Evolutionary conservation across 306 rosid genomes (phyloP).

Genomic region (Comarum palustre): DNA sequence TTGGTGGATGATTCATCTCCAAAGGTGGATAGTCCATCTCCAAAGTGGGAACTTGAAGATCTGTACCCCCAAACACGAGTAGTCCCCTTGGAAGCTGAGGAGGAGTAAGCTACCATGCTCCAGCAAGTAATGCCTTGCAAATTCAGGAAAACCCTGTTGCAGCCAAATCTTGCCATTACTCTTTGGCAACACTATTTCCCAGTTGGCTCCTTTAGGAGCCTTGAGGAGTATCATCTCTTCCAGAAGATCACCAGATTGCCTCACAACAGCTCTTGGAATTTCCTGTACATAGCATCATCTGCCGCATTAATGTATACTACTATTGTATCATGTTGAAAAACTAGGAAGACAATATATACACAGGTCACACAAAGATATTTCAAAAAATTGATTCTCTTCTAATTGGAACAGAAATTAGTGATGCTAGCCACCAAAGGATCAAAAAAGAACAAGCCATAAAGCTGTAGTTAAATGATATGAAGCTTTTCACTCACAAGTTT

Average conservation of each 20-base stretch:
- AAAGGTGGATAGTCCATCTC: constrained; percentile 5
- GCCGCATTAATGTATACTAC: background rate
- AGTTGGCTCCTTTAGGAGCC: background rate
- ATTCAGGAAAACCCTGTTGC: background rate
- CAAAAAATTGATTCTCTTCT: background rate
- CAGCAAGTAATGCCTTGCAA: background rate
- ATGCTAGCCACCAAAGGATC: background rate
- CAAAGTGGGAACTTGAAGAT: background rate
- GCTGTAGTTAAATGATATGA: background rate
- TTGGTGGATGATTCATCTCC: background rate
- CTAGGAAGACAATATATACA: background rate
- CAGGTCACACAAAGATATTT: background rate
- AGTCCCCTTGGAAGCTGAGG: background rate
- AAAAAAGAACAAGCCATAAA: background rate
- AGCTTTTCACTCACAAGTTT: background rate
- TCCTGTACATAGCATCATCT: background rate
- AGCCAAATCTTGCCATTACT: background rate
- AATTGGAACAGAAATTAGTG: background rate
- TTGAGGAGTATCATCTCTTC: background rate
- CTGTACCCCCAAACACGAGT: background rate
- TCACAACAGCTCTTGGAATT: constrained; percentile 1
- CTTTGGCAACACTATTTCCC: background rate
- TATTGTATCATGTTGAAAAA: background rate
- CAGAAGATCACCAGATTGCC: background rate
- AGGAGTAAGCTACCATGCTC: background rate